Percentiles rank a stretch among this genome's conserved stretches.
phyloP scores from a whole-genome alignment of 257 asterid genomes.

The Solanum pinnatisectum region DNA sequence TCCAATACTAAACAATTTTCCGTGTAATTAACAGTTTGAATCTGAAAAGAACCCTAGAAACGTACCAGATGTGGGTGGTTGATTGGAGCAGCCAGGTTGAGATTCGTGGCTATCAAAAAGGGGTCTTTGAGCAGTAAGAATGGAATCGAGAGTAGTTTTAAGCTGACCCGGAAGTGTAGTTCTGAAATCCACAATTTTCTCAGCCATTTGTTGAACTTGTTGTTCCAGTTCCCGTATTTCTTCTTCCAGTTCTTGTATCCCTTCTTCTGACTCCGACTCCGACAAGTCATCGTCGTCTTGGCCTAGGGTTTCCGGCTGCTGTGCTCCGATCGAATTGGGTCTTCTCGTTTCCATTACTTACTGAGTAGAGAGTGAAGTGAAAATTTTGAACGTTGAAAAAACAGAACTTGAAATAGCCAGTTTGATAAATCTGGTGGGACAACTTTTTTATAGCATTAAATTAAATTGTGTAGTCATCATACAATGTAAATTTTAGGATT shows the following conservation, averaged over 20 bases:
- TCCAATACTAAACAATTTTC: background rate
- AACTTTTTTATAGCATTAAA: no score
- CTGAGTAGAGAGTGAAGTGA: background rate
- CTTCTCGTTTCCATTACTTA: background rate
- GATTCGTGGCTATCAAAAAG: slow-evolving; percentile 12
- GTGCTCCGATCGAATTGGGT: background rate
- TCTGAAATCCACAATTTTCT: slow-evolving; percentile 39
- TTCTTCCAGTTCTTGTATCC: background rate
- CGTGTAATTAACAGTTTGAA: background rate
- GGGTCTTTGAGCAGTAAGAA: slow-evolving; percentile 47
- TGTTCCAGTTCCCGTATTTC: slow-evolving; percentile 28
- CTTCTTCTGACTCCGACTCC: background rate
- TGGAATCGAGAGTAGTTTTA: slow-evolving; percentile 35
- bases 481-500: background rate
- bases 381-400: background rate
- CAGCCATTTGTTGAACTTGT: slow-evolving; percentile 45
- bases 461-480: background rate
- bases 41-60: background rate
- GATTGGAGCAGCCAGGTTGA: slow-evolving; percentile 12
- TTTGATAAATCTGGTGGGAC: background rate
- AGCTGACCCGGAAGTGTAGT: slow-evolving; percentile 43
- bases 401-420: background rate
- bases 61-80: slow-evolving; percentile 21
- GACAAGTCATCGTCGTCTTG: background rate
- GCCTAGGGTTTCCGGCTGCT: background rate